Percentiles rank a stretch among this genome's conserved stretches.
Evolutionary conservation across 768 basidiomycete genomes (phyloP).

Genomic region (Hericium rajendrae): DNA sequence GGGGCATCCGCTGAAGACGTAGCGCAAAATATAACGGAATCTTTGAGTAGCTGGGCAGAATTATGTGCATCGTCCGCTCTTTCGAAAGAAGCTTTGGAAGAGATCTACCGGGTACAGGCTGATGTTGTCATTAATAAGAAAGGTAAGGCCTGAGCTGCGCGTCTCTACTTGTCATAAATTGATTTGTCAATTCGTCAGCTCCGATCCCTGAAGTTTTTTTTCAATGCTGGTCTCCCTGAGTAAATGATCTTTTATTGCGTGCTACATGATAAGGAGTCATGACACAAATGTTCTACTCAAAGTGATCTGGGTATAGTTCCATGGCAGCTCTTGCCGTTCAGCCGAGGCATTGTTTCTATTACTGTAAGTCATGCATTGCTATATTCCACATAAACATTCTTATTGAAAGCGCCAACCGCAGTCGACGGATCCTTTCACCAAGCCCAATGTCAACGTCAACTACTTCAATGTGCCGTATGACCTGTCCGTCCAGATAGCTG

Average conservation of each 20-base stretch:
- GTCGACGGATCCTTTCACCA: slow-evolving; percentile 37
- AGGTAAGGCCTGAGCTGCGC: not conserved
- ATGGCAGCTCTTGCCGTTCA: slow-evolving; percentile 50
- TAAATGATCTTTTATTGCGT: not conserved
- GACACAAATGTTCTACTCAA: not conserved
- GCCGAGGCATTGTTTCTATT: slow-evolving; percentile 40
- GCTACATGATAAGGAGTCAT: not conserved
- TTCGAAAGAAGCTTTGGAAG: not conserved
- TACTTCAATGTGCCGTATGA: slow-evolving; percentile 43
- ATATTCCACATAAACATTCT: not conserved
- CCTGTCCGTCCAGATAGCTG: slow-evolving; percentile 39
- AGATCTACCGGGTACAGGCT: not conserved
- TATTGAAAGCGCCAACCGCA: slow-evolving; percentile 11
- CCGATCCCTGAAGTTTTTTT: not conserved
- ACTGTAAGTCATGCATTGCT: slow-evolving; percentile 21
- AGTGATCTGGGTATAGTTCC: slow-evolving; percentile 36
- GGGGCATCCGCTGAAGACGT: slow-evolving; percentile 17
- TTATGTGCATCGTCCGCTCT: not conserved
- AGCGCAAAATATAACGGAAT: not conserved
- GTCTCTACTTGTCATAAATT: not conserved
- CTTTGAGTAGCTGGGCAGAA: not conserved
- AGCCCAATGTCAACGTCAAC: slow-evolving; percentile 39
- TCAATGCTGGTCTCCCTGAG: not conserved
- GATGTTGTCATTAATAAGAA: not conserved
- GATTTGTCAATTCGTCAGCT: not conserved